phyloP scores from a whole-genome alignment of 1,139 yeast genomes.

The Yamadazyma songkhlaensis region DNA sequence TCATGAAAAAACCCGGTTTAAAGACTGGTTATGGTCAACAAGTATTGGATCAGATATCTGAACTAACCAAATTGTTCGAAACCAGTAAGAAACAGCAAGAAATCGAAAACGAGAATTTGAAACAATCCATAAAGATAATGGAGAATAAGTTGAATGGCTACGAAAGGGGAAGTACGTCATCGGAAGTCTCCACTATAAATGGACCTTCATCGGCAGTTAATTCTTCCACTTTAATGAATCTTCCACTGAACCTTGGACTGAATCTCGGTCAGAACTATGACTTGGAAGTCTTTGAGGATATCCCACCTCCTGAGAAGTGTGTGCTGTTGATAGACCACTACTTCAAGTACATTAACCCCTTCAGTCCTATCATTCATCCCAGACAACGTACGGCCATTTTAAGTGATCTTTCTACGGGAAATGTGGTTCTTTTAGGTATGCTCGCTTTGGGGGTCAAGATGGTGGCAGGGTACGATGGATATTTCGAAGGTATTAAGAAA shows the following conservation, averaged over 20 bases:
- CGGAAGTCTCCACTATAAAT: neutral
- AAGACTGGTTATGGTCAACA: slow-evolving; percentile 29
- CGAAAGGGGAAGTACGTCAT: slow-evolving; percentile 3
- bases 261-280: too few relatives aligned
- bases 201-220: neutral
- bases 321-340: slow-evolving; percentile 13
- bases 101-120: slow-evolving; percentile 8
- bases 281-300: neutral
- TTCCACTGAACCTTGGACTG: too few relatives aligned
- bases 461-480: slow-evolving; percentile 8
- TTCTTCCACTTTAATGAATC: too few relatives aligned
- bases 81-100: slow-evolving; percentile 3
- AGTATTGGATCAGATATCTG: slow-evolving; percentile 18
- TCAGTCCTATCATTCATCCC: slow-evolving; percentile 16
- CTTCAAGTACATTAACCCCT: slow-evolving; percentile 14
- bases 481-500: slow-evolving; percentile 11
- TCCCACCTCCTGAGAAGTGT: slow-evolving; percentile 12
- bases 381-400: slow-evolving; percentile 8
- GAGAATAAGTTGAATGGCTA: slow-evolving; percentile 9
- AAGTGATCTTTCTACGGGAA: slow-evolving; percentile 6
- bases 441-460: slow-evolving; percentile 9
- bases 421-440: slow-evolving; percentile 12
- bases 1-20: slow-evolving; percentile 29
- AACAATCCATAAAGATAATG: slow-evolving; percentile 9
- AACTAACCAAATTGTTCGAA: slow-evolving; percentile 13